A percentile compares a stretch with the other conserved stretches of the same genome.
phyloP scores from a whole-genome alignment of 202 grass and related monocot genomes.

The Brachypodium distachyon region DNA sequence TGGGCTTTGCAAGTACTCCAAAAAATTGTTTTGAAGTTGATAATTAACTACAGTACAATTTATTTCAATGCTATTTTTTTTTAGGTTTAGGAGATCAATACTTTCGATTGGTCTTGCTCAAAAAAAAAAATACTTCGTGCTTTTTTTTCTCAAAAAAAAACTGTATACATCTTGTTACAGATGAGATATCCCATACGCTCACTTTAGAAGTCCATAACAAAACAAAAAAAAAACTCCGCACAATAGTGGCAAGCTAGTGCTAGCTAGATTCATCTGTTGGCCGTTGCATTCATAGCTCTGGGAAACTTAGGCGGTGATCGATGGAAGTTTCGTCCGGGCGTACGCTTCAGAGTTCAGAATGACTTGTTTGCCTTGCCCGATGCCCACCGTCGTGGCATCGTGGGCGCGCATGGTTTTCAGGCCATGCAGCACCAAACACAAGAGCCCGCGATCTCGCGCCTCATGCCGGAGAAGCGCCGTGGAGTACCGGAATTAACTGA shows the following conservation, averaged over 20 bases:
- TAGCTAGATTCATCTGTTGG: not conserved
- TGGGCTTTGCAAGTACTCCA: no score
- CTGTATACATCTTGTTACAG: no score
- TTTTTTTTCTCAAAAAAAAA: no score
- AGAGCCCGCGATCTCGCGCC: slow-evolving; percentile 43
- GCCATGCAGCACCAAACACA: slow-evolving; percentile 29
- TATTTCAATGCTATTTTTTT: no score
- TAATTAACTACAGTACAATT: no score
- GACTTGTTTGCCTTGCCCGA: slow-evolving; percentile 31
- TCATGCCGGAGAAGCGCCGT: slow-evolving; percentile 23
- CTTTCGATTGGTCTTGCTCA: no score
- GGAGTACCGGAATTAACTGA: slow-evolving; percentile 22
- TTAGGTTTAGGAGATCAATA: no score
- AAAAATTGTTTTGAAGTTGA: no score
- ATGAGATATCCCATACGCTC: no score
- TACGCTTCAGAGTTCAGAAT: not conserved
- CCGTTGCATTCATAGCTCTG: slow-evolving; percentile 25
- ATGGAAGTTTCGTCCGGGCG: slow-evolving; percentile 12
- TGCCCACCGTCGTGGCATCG: slow-evolving; percentile 26
- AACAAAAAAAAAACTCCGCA: no score
- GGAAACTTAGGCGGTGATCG: slow-evolving; percentile 1
- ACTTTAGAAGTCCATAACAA: not conserved
- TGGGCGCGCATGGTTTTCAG: slow-evolving; percentile 19
- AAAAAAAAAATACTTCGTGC: no score
- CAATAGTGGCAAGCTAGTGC: not conserved